Evolutionary conservation across 257 asterid species (phyloP).

Genomic region (Scutellaria galericulata): DNA sequence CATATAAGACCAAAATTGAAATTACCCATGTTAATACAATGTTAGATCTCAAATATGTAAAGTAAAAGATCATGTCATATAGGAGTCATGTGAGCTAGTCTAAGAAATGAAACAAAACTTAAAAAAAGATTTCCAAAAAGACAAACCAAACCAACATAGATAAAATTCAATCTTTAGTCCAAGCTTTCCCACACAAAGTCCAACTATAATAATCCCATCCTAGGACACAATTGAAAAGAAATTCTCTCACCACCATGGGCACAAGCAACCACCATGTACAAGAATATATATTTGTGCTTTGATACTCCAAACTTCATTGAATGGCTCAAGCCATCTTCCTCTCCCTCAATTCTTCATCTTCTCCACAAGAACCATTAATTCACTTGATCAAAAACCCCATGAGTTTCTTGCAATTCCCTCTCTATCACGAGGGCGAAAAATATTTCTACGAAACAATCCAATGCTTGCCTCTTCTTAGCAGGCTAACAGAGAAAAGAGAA

Average conservation of each 20-base stretch:
- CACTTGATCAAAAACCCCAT: conserved; percentile 32
- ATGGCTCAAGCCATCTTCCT: conserved; percentile 65
- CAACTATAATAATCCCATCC: conserved; percentile 49
- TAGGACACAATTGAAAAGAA: conserved; percentile 19
- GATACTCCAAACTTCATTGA: conserved; percentile 57
- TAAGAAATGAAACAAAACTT: conserved; percentile 15
- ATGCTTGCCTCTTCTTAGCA: conserved; percentile 81
- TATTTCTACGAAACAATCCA: conserved; percentile 45
- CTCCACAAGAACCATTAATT: neutral
- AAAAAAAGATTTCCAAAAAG: conserved; percentile 54
- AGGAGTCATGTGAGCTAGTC: conserved; percentile 9
- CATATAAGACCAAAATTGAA: no score
- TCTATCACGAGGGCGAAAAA: conserved; percentile 35
- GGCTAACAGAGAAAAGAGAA: conserved; percentile 48
- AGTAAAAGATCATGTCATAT: neutral
- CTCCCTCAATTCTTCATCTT: conserved; percentile 13
- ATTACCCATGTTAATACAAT: no score
- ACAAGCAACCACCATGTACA: conserved; percentile 41
- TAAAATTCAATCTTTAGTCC: conserved; percentile 49
- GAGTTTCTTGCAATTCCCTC: conserved; percentile 59
- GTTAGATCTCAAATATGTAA: neutral
- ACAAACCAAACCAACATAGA: conserved; percentile 63
- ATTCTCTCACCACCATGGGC: conserved; percentile 41
- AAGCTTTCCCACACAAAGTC: conserved; percentile 71
- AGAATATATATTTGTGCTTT: conserved; percentile 51